Evolutionary conservation across 2,329 filamentous ascomycete species (phyloP).

Genomic region (Colletotrichum graminicola): DNA sequence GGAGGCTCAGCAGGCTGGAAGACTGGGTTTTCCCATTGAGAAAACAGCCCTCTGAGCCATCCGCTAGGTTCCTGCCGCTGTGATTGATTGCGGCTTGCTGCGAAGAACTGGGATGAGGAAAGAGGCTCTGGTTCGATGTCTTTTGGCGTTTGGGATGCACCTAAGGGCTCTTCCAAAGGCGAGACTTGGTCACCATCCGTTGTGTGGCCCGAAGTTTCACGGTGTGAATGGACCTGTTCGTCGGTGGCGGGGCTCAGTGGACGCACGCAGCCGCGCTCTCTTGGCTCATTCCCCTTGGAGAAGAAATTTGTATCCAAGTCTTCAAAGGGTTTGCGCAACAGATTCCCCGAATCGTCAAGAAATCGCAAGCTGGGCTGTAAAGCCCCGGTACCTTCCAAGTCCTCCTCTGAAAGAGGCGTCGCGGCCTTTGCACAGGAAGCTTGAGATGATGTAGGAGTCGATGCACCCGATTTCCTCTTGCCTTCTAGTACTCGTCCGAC

Average conservation of each 20-base stretch:
- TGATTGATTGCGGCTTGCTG: conserved; percentile 22
- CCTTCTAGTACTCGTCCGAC: conserved; percentile 43
- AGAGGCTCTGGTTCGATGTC: neutral
- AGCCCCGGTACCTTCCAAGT: conserved; percentile 22
- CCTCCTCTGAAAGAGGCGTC: neutral
- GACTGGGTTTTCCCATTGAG: conserved; percentile 80
- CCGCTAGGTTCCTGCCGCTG: conserved; percentile 47
- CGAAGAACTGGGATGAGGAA: conserved; percentile 25
- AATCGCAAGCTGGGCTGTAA: conserved; percentile 45
- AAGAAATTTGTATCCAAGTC: conserved; percentile 45
- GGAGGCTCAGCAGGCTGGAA: conserved; percentile 67
- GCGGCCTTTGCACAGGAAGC: too few relatives aligned
- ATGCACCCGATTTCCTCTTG: neutral
- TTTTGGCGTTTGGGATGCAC: neutral
- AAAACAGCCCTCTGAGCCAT: conserved; percentile 73
- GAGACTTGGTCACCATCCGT: neutral
- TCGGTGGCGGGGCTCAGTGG: neutral
- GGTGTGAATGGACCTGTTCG: neutral
- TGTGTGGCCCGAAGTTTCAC: neutral
- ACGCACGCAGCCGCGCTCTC: neutral
- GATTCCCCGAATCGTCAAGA: conserved; percentile 55
- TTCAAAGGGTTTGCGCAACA: conserved; percentile 61
- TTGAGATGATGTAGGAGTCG: neutral
- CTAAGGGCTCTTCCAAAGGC: too few relatives aligned
- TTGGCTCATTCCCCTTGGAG: neutral